Percentiles rank a stretch among this genome's conserved stretches.
These are phyloP conservation scores for Cyclospora cayetanensis DNA, from an alignment of 169 alveolate species.

Conservation along the genomic window DNA sequence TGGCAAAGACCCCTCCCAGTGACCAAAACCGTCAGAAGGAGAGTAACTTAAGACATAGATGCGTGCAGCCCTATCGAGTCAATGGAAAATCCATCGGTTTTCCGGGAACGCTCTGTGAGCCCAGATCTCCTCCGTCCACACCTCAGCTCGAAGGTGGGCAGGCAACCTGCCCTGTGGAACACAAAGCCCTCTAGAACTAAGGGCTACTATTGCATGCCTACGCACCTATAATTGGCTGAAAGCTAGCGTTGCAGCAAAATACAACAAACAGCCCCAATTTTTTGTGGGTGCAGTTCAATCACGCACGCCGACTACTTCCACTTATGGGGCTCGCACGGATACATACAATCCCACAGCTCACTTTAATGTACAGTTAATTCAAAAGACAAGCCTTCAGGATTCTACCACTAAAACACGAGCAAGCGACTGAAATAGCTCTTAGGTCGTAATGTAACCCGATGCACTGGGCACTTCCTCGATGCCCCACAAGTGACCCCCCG, in stretches of 20 bases:
- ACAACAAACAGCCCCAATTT: constrained; percentile 31
- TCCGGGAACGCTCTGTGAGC: no score
- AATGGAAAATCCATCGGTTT: no score
- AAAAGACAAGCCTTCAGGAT: neutral
- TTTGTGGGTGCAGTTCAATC: constrained; percentile 27
- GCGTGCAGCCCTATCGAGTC: no score
- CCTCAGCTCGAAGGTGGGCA: neutral
- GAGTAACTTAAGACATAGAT: no score
- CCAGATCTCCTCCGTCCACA: neutral
- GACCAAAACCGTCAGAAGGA: no score
- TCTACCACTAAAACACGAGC: no score
- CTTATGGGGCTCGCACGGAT: neutral
- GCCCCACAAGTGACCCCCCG: no score
- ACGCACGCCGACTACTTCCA: constrained; percentile 19
- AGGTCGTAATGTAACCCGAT: no score
- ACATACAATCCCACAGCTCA: neutral
- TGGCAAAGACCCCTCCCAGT: no score
- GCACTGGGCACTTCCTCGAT: no score
- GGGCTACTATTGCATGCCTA: neutral
- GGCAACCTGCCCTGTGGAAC: constrained; percentile 43
- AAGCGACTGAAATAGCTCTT: no score
- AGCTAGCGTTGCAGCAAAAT: neutral
- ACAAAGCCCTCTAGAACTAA: neutral
- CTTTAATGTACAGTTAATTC: neutral
- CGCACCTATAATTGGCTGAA: neutral